These are phyloP conservation scores for Delonix regia DNA, from an alignment of 306 rosid genomes.

Conservation along the genomic window DNA sequence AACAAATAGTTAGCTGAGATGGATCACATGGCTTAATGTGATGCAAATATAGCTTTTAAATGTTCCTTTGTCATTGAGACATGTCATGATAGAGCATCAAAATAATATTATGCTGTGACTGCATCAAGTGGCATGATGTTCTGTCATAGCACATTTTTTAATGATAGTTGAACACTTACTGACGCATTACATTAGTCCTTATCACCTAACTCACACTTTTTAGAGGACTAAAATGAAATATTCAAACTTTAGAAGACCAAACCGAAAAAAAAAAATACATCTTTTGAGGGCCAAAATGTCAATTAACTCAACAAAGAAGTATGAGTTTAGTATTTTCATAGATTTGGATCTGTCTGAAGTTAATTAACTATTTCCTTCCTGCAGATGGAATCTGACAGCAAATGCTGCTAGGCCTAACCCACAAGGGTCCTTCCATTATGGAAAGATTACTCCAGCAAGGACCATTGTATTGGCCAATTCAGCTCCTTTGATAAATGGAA, in stretches of 20 bases:
- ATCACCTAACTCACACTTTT: background rate
- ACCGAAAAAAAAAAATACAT: too few species aligned
- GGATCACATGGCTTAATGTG: background rate
- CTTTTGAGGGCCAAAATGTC: background rate
- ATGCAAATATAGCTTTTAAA: background rate
- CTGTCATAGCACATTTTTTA: background rate
- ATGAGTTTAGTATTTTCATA: background rate
- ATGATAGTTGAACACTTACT: background rate
- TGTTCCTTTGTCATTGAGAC: background rate
- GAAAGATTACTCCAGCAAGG: conserved; percentile 70
- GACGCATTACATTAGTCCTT: background rate
- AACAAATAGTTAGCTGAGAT: background rate
- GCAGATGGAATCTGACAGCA: conserved; percentile 96
- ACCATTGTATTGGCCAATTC: conserved; percentile 78
- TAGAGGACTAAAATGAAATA: background rate
- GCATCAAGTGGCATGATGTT: background rate
- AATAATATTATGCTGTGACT: background rate
- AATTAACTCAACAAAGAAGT: background rate
- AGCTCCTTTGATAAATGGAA: conserved; percentile 75
- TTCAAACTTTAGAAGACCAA: too few species aligned
- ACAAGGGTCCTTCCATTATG: conserved; percentile 96
- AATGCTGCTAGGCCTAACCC: conserved; percentile 99
- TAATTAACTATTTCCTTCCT: conserved; percentile 32
- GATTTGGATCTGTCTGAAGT: background rate
- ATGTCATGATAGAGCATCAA: background rate